phyloP scores from a whole-genome alignment of 441 rosid genomes.

The Mallotus repandus region DNA sequence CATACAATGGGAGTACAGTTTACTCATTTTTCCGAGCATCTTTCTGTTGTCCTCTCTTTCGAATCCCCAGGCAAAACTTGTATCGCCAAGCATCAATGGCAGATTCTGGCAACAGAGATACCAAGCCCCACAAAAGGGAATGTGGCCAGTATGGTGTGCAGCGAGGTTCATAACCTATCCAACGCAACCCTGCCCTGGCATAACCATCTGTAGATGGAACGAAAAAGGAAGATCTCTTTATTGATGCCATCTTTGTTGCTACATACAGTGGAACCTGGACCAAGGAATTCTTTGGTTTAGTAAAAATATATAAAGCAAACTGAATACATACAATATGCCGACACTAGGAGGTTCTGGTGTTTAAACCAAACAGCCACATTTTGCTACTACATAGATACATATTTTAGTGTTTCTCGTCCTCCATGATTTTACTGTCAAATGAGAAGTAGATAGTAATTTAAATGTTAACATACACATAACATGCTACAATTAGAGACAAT shows the following conservation, averaged over 20 bases:
- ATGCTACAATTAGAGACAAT: neutral
- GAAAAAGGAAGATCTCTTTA: constrained; percentile 73
- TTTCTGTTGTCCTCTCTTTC: constrained; percentile 72
- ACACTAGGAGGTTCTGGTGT: neutral
- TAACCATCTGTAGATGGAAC: constrained; percentile 82
- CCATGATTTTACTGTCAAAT: neutral
- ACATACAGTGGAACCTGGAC: constrained; percentile 79
- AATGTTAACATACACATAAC: too few relatives aligned
- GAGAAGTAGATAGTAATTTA: neutral
- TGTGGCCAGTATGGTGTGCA: constrained; percentile 98
- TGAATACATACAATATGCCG: neutral
- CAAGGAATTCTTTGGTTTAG: constrained; percentile 14
- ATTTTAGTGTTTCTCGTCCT: neutral
- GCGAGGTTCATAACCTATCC: constrained; percentile 74
- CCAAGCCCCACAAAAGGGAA: constrained; percentile 61
- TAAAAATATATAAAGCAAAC: neutral
- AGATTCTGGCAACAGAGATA: constrained; percentile 51
- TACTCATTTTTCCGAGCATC: constrained; percentile 66
- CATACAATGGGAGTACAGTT: neutral
- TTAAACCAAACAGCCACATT: neutral
- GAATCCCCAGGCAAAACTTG: constrained; percentile 51
- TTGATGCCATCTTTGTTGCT: constrained; percentile 91
- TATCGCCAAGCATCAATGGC: constrained; percentile 57
- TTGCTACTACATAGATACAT: neutral
- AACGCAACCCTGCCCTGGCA: constrained; percentile 68